Evolutionary conservation across 1,139 yeast genomes (phyloP).

Genomic region (Pichia sp.): DNA sequence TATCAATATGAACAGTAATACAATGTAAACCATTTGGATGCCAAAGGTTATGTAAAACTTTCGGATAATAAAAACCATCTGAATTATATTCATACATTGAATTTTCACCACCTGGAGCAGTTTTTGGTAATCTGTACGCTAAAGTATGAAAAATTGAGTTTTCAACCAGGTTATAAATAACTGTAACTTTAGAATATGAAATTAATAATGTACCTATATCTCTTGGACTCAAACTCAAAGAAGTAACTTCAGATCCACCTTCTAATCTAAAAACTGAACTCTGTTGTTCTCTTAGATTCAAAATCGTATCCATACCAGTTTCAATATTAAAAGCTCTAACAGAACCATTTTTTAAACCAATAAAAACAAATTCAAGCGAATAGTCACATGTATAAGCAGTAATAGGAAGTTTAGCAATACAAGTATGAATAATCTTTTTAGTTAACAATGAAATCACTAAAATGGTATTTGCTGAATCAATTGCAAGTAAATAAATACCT

Average conservation of each 20-base stretch:
- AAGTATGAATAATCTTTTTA: conserved; percentile 49
- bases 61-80: conserved; percentile 36
- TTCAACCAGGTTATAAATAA: conserved; percentile 60
- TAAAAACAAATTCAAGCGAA: conserved; percentile 74
- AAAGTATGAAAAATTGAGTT: conserved; percentile 52
- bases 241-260: conserved; percentile 52
- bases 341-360: conserved; percentile 77
- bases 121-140: conserved; percentile 53
- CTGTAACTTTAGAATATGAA: conserved; percentile 64
- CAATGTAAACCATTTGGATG: conserved; percentile 92
- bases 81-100: conserved; percentile 33
- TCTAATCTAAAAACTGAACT: conserved; percentile 45
- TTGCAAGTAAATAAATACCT: conserved; percentile 71
- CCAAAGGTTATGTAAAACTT: conserved; percentile 59
- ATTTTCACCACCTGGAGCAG: conserved; percentile 59
- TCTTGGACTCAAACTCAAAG: conserved; percentile 78
- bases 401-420: conserved; percentile 58
- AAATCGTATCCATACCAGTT: conserved; percentile 59
- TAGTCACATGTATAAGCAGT: conserved; percentile 74
- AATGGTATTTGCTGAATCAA: conserved; percentile 50
- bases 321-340: conserved; percentile 79
- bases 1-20: conserved; percentile 72
- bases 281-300: conserved; percentile 68
- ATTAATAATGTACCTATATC: conserved; percentile 76
- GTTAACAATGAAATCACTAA: conserved; percentile 65